phyloP scores from a whole-genome alignment of 164 flowering plant species.

The Sextonia rubra region DNA sequence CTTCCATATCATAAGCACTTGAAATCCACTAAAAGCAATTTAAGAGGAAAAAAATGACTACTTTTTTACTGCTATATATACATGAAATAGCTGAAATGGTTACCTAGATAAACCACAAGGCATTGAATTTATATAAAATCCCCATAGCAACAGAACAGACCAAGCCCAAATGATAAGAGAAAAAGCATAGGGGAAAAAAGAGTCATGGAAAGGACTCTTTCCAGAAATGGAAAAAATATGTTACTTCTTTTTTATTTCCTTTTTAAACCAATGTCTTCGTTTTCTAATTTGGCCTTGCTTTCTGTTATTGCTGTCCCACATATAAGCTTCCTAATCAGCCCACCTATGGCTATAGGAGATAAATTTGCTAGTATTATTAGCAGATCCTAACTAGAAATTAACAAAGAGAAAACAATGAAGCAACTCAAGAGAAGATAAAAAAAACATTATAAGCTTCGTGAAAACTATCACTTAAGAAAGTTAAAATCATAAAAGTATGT shows the following conservation, averaged over 20 bases:
- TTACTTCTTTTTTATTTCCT: slow-evolving; percentile 2
- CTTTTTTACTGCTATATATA: neutral
- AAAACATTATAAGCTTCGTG: too few species aligned
- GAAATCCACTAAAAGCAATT: slow-evolving; percentile 3
- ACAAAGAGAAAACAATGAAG: neutral
- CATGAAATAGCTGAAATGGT: slow-evolving; percentile 11
- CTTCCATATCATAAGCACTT: slow-evolving; percentile 96
- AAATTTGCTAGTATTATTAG: too few species aligned
- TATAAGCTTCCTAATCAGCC: slow-evolving; percentile 87
- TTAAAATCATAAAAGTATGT: too few species aligned
- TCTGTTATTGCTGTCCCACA: slow-evolving; percentile 93
- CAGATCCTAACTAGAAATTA: neutral
- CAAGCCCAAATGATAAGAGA: slow-evolving; percentile 18
- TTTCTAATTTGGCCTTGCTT: slow-evolving; percentile 90
- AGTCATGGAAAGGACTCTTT: slow-evolving; percentile 14
- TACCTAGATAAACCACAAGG: slow-evolving; percentile 69
- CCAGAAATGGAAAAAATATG: slow-evolving; percentile 9
- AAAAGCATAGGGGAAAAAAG: slow-evolving; percentile 14
- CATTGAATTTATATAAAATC: slow-evolving; percentile 27
- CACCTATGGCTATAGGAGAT: too few species aligned
- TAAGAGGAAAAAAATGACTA: neutral
- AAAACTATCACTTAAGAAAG: neutral
- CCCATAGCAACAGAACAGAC: slow-evolving; percentile 26
- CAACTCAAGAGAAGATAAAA: neutral
- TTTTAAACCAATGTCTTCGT: slow-evolving; percentile 65